Evolutionary conservation across 345 rosid genomes (phyloP).

Genomic region (Rhodamnia rubescens): DNA sequence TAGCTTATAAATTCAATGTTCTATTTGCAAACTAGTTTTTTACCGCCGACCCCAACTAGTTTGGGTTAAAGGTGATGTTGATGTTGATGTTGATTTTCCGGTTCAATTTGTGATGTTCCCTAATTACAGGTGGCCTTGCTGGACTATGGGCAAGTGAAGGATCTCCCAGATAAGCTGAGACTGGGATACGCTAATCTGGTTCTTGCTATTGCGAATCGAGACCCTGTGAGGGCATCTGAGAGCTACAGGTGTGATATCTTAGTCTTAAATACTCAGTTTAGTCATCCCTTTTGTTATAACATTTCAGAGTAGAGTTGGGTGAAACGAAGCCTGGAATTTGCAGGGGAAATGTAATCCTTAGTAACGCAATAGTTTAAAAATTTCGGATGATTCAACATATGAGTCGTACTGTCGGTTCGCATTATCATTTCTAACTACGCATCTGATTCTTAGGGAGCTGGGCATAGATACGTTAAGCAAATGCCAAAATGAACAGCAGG

Average conservation of each 20-base stretch:
- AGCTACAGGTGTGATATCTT: conserved; percentile 54
- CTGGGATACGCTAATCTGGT: conserved; percentile 84
- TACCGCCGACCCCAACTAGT: no score
- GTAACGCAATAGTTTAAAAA: background rate
- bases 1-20: background rate
- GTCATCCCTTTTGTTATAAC: background rate
- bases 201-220: conserved; percentile 76
- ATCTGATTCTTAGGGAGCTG: conserved; percentile 45
- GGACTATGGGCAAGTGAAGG: conserved; percentile 97
- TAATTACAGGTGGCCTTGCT: conserved; percentile 70
- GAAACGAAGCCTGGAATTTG: background rate
- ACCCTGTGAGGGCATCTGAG: conserved; percentile 42
- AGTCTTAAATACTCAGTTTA: background rate
- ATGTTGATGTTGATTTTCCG: no score
- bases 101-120: conserved; percentile 7
- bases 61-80: no score
- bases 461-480: conserved; percentile 59
- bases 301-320: background rate
- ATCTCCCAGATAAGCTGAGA: conserved; percentile 72
- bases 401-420: background rate
- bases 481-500: conserved; percentile 57
- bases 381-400: background rate
- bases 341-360: background rate
- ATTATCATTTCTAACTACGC: background rate
- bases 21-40: background rate